phyloP scores from a whole-genome alignment of 2,329 filamentous ascomycete genomes.

The Aspergillus flavus region DNA sequence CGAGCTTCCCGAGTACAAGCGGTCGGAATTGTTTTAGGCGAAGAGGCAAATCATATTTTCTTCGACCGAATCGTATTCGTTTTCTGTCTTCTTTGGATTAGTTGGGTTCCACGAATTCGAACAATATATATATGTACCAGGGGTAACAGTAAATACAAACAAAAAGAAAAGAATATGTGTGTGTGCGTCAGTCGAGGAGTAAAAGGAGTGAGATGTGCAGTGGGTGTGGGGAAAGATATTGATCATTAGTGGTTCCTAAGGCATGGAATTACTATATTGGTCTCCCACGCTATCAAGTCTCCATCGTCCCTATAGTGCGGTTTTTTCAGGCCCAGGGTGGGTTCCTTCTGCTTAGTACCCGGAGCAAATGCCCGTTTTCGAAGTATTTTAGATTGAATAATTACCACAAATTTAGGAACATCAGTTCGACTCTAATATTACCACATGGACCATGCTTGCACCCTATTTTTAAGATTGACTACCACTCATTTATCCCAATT shows the following conservation, averaged over 20 bases:
- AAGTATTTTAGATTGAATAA: background rate
- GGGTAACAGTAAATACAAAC: background rate
- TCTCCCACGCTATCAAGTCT: background rate
- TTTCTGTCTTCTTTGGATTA: background rate
- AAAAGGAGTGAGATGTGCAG: constrained; percentile 12
- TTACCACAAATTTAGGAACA: background rate
- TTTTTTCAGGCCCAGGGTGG: background rate
- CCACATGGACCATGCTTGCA: background rate
- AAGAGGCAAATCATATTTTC: constrained; percentile 22
- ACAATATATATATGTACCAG: constrained; percentile 19
- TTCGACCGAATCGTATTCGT: background rate
- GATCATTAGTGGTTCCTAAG: background rate
- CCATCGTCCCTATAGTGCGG: background rate
- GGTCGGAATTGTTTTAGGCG: constrained; percentile 13
- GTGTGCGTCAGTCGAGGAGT: background rate
- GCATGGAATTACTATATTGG: background rate
- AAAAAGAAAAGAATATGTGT: background rate
- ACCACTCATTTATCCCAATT: background rate
- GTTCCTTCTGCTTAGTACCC: background rate
- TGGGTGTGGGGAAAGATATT: constrained; percentile 14
- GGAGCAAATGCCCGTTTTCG: background rate
- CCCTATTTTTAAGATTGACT: background rate
- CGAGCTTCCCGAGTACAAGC: constrained; percentile 17
- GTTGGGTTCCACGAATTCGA: background rate
- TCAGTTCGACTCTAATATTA: background rate